phyloP scores from a whole-genome alignment of 441 rosid species.

The Populus hybrid region DNA sequence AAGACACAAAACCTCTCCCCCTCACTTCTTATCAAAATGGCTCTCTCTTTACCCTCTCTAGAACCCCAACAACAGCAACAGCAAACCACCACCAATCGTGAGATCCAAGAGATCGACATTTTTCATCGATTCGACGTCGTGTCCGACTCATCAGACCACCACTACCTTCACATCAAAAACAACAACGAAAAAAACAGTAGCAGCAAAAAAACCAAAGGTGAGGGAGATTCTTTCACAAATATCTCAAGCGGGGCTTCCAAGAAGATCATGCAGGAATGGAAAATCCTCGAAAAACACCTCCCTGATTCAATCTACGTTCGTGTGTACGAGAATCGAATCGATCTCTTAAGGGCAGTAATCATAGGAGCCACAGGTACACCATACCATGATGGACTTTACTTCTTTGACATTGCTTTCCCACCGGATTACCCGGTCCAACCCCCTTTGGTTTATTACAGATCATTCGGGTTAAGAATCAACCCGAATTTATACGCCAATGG shows the following conservation, averaged over 20 bases:
- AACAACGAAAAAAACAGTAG: not conserved
- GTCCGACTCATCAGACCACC: slow-evolving; percentile 32
- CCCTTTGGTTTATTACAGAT: slow-evolving; percentile 35
- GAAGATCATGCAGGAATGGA: slow-evolving; percentile 54
- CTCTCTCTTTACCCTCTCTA: slow-evolving; percentile 8
- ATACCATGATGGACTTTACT: slow-evolving; percentile 58
- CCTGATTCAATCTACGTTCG: slow-evolving; percentile 53
- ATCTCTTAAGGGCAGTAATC: slow-evolving; percentile 46
- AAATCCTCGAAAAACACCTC: slow-evolving; percentile 37
- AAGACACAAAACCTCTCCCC: not conserved
- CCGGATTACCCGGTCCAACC: slow-evolving; percentile 43
- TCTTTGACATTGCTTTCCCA: slow-evolving; percentile 56
- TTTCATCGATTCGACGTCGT: slow-evolving; percentile 36
- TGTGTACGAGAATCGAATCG: slow-evolving; percentile 48
- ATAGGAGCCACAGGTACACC: slow-evolving; percentile 53
- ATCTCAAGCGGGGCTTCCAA: slow-evolving; percentile 24
- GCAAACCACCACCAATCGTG: not conserved
- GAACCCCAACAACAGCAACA: not conserved
- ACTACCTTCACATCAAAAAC: slow-evolving; percentile 7
- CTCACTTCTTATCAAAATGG: not conserved
- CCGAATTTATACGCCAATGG: slow-evolving; percentile 51
- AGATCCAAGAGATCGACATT: slow-evolving; percentile 19
- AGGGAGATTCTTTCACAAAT: slow-evolving; percentile 18
- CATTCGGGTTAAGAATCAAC: slow-evolving; percentile 49
- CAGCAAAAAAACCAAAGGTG: slow-evolving; percentile 1